These are phyloP conservation scores for Globisporangium cederbergense DNA, from an alignment of 352 stramenopile species.

Conservation along the genomic window DNA sequence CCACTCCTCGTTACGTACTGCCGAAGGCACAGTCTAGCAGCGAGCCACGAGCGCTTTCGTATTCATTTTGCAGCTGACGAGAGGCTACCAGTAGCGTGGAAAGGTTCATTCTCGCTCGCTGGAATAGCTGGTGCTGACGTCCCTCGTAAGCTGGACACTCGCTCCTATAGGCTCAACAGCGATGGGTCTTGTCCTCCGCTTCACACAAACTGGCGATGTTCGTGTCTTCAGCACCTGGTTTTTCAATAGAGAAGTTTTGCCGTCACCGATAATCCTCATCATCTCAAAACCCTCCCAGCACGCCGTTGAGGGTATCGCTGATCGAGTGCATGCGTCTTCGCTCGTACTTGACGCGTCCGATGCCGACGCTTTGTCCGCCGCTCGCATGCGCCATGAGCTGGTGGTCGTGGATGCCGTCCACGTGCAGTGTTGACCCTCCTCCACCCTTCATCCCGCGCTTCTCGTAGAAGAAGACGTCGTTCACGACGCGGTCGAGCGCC, in stretches of 20 bases:
- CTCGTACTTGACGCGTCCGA: slow-evolving; percentile 66
- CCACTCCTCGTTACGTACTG: not conserved
- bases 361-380: slow-evolving; percentile 62
- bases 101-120: not conserved
- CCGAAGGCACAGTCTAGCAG: not conserved
- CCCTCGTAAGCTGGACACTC: not conserved
- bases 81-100: not conserved
- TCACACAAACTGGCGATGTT: not conserved
- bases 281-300: slow-evolving; percentile 61
- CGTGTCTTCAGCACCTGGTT: not conserved
- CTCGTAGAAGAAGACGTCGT: slow-evolving; percentile 86
- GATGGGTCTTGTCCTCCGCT: not conserved
- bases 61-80: not conserved
- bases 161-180: not conserved
- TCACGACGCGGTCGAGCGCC: slow-evolving; percentile 69
- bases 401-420: slow-evolving; percentile 6
- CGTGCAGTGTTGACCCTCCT: slow-evolving; percentile 15
- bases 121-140: not conserved
- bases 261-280: not conserved
- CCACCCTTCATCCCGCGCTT: slow-evolving; percentile 29
- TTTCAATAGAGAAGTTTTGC: not conserved
- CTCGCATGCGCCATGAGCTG: slow-evolving; percentile 35
- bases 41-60: not conserved
- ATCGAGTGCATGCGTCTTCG: slow-evolving; percentile 72
- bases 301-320: slow-evolving; percentile 70